Evolutionary conservation across 495 filamentous ascomycete species (phyloP), one percentile per base, ranked within the genome.

Genomic region (Xylona heveae): DNA sequence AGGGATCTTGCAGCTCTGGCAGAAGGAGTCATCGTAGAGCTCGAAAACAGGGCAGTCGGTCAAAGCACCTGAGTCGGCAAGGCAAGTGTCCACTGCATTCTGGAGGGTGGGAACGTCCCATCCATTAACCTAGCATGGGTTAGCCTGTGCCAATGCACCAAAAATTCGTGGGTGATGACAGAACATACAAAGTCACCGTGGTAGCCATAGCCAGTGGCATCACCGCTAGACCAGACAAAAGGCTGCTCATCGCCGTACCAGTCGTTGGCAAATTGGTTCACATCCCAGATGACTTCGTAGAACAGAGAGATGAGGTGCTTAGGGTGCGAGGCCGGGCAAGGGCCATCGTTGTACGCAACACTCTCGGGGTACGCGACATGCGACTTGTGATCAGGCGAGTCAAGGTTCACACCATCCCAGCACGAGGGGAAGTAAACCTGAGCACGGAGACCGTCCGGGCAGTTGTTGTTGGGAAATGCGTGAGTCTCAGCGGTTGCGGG

Each of bases 251-350:
- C 47, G 22, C 50, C 61, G 21, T 60, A 64, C 58, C 69, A 77
- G 40, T 57, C 46, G 35, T 64, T 49, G 13, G 52, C 48, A 38
- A 73, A 69, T 3, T 47, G 43, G 33, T 62, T 53, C 5, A 69
- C 71, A 44, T 70, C 53, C 53, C 64, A 81, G 45, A 70, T 62
- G 21, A 73, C 57, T 52, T 81, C 77, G 41, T 62, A 68, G 53
- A 81, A 79, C 31, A 81, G 52, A 23, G 72, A 69, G 39, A 69
- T 53, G 3, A 72, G 52, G 13, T 65, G 65, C 3, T 55, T 45
- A 0, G 71, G 69, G 54, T 78, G 78, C 31, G 61, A 59, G 7
- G 49, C 38, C 10, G 64, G 64, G 38, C 64, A 72, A n/a, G 41
- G 39, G 15, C 58, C 64, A 15, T 42, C 53, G 34, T 70, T 60